Conservation (phyloP, 2,329 filamentous ascomycete species). For the Calonectria pseudoturangicola region DNA sequence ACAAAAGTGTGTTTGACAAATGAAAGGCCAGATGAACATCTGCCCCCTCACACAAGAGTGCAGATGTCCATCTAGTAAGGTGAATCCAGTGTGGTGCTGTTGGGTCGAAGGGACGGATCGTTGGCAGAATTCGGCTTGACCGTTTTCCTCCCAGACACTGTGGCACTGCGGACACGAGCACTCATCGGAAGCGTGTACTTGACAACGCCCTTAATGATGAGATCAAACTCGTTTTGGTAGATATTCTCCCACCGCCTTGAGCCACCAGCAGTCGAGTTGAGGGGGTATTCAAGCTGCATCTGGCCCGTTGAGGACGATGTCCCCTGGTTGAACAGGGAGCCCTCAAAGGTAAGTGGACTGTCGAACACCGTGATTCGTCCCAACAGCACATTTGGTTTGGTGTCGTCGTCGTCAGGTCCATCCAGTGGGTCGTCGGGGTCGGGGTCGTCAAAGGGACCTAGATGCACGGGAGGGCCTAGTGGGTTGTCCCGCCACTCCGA, state of each 20-base stretch:
- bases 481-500: constrained; percentile 74
- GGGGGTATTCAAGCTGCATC: constrained; percentile 87
- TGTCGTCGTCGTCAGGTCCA: constrained; percentile 77
- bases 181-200: constrained; percentile 84
- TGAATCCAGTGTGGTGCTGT: constrained; percentile 76
- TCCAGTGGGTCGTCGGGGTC: constrained; percentile 66
- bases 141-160: constrained; percentile 75
- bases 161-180: constrained; percentile 74
- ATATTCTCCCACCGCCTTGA: constrained; percentile 93
- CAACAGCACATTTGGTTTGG: constrained; percentile 87
- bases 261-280: constrained; percentile 91
- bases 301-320: constrained; percentile 85
- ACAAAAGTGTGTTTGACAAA: constrained; percentile 51
- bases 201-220: constrained; percentile 92
- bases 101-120: constrained; percentile 79
- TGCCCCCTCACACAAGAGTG: constrained; percentile 36
- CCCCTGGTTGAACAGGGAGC: constrained; percentile 87
- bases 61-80: constrained; percentile 44
- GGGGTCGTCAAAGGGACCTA: constrained; percentile 58
- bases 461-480: constrained; percentile 50
- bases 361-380: constrained; percentile 92
- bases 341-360: constrained; percentile 90
- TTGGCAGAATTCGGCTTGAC: constrained; percentile 79
- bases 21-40: constrained; percentile 50
- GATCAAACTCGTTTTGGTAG: constrained; percentile 91